These are phyloP conservation scores for Backusella westeae DNA, from an alignment of 192 early-diverging fungal species.

Conservation along the genomic window DNA sequence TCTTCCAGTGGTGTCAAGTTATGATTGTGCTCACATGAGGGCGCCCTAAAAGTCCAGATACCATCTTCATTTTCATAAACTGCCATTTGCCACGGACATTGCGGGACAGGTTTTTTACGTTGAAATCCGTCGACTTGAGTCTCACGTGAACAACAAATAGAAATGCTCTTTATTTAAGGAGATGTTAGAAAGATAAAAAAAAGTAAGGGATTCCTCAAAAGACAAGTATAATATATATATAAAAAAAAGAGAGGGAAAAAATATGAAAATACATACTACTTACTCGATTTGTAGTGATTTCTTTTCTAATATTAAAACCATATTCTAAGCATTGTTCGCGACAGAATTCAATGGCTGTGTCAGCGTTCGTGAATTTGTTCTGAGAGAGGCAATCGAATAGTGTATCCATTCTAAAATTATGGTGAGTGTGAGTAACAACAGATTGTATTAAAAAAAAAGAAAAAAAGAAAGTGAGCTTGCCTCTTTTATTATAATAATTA, in stretches of 20 bases:
- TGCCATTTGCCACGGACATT: conserved; percentile 51
- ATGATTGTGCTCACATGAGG: conserved; percentile 47
- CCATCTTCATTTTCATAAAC: conserved; percentile 41
- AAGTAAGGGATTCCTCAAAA: neutral
- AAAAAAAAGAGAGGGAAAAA: conserved; percentile 1
- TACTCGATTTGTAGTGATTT: conserved; percentile 50
- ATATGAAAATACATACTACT: conserved; percentile 6
- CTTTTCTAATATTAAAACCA: conserved; percentile 50
- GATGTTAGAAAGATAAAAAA: neutral
- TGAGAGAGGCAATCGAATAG: neutral
- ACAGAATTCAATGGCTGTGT: conserved; percentile 39
- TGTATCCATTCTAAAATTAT: neutral
- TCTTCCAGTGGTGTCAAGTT: conserved; percentile 39
- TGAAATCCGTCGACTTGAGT: conserved; percentile 41
- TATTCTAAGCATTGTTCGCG: conserved; percentile 41
- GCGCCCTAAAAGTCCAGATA: conserved; percentile 43
- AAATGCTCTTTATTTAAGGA: conserved; percentile 38
- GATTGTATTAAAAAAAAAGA: neutral
- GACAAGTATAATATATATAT: neutral
- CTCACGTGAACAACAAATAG: conserved; percentile 52
- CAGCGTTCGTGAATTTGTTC: conserved; percentile 18
- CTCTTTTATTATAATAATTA: neutral
- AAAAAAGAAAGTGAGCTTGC: neutral
- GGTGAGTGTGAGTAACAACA: neutral
- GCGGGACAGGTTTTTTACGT: conserved; percentile 42